Base-by-base conservation (phyloP, 2,329 filamentous ascomycete species). In the Botryosphaeria dothidea region DNA sequence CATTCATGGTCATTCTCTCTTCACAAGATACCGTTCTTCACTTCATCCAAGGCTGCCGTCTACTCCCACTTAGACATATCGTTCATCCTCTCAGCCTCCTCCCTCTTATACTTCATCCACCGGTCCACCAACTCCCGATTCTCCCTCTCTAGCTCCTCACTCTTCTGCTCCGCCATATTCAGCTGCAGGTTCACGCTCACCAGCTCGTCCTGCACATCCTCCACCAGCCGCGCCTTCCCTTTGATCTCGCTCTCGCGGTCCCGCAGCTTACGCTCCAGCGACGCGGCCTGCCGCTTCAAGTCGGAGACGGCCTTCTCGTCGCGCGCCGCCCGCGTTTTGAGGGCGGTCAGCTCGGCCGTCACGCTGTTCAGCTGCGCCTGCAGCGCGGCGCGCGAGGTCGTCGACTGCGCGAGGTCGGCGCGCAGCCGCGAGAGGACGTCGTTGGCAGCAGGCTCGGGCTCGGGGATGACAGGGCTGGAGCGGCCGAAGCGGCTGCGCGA, bases 121-220 rank as follows among this genome's bases (percentile, higher is more conserved):
- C 95, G 85, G 75, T 93, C 90, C 62, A 97, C 88, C 64, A 99
- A 83, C 69, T 97, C 91, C 73, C 92, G 89, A 74, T 98, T 98
- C 76, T 98, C 95, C 66, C 84, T 85, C 74, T 88, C 86, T 68
- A 96, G 81, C 77, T 88, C 89, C 74, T 90, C 88, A 29, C 86
- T 84, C 73, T 88, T 87, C 75, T 93, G 86, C 75, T 96, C 93
- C 3, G 90, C 89, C 82, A 97, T 87, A 70, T 95, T 93, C 48
- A 97, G 83, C 77, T 98, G 91, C 69, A 98, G 83, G 70, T 93
- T 93, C 52, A 97, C 80, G 0, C 92, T 90, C 58, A 96, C 89
- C 78, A 97, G 89, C 77, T 99, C 95, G 78, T 97, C 93, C 79
- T 98, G 94, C 62, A 97, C 89, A 72, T 94, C 86, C 82, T 93